Evolutionary conservation across 371 early-diverging fungal species (phyloP), one percentile per base, ranked within the genome.

Genomic region (Dichotomocladium elegans): DNA sequence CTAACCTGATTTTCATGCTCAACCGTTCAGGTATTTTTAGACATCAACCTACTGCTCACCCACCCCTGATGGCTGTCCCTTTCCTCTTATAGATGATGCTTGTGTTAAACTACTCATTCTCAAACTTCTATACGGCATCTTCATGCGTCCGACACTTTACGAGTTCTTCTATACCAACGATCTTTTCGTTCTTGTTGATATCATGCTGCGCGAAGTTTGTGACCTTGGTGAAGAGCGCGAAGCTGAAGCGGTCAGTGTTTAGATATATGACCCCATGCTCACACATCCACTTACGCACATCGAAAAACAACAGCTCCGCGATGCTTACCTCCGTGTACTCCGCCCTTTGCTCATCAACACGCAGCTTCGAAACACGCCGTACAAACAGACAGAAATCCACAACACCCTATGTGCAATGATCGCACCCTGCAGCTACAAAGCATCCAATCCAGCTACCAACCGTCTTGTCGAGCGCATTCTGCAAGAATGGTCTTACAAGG

Each of bases 81-180:
- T 25, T 8, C 61, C 88, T 17, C 24, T n/a, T 42, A 26, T 42
- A 55, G 89, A 83, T 37, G 87, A 91, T 46, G 72, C 75, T 0
- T 65, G 74, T n/a, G 70, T 87, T 0, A 88, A 89, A 55, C 58
- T 88, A 50, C 65, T 89, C 19, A 84, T 89, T n/a, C 68, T 90
- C 28, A 79, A 86, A 35, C 77, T 90, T 35, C 66, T 94, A 10
- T 77, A 81, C 42, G 63, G 75, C 29, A 63, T 94, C 19, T 81
- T 94, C 40, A 79, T 80, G 15, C 71, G 61, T 2, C 77, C 82
- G 4, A 57, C 55, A 34, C 75, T 89, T 0, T 71, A 69, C 35
- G 79, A 83, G 43, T 83, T 90, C 52, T 87, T 92, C 70, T 94
- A 93, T 62, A 92, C 93, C 26, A 94, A 94, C 55, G 95, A 94